Base-by-base conservation (phyloP, 2,329 filamentous ascomycete species). In the Mollisiaceae sp. region DNA sequence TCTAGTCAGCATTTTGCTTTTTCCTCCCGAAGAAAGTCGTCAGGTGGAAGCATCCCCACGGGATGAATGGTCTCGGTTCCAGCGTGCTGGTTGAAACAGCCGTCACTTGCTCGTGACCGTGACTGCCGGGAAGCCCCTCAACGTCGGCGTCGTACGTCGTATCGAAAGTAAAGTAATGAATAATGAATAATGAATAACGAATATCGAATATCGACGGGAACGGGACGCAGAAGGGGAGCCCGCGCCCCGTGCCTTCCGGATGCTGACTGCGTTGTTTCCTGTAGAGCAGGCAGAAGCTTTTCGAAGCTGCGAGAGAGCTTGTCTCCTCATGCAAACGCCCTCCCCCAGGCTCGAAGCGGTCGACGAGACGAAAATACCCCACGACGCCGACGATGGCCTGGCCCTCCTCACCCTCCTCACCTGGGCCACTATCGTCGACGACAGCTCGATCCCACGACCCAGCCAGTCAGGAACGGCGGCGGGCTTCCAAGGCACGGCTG, bases 341-440 rank as follows among this genome's bases (percentile, higher is more conserved):
- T 61, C 59, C 54, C 22, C 32, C 59, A 39, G 32, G 20, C 38
- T 14, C 11, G 8, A 41, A 18, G 38, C 4, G 11, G 38, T n/a
- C 54, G 12, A 39, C 27, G 9, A 24, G n/a, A 24, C n/a, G 59
- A 20, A 38, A 52, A 38, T 9, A 8, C 59, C 59, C 35, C 32
- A 39, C 59, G 59, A 62, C 11, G 27, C 8, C 38, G 18, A 45
- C 14, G 20, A 22, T 12, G 56, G 24, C 9, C 39, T 24, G 47
- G 38, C 57, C 36, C 52, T 39, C 27, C 27, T 6, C 6, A 6
- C 27, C 27, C 27, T 32, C 6, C 27, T 32, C 27, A 6, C 27
- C 27, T 52, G 62, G 57, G 58, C 27, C 38, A 56, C 62, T 27
- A 56, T 60, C 62, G n/a, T 57, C 35, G 45, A 59, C n/a, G 45